Base-by-base conservation (phyloP, 768 basidiomycete genomes). In the Mycena venus region DNA sequence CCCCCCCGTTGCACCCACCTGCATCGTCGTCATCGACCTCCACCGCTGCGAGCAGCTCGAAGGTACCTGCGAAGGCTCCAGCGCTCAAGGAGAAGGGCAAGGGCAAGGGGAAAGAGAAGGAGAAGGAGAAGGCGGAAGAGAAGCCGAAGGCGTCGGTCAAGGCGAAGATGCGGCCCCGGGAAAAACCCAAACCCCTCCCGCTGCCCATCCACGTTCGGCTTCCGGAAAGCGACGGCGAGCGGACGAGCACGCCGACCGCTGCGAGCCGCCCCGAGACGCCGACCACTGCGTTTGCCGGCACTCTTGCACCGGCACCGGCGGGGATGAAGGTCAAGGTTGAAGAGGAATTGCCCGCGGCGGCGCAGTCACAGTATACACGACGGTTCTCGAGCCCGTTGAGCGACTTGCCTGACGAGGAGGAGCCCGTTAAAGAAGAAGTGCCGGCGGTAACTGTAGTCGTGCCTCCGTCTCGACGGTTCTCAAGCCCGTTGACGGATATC, bases 151-250 rank as follows among this genome's bases (percentile, higher is more conserved):
- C 75, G 49, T 84, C 84, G 60, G 71, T 83, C 77, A 86, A 84
- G 81, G 78, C 79, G 40, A 84, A 81, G 75, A 85, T 84, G 86
- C 82, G 82, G 29, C 78, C 79, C 21, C 79, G 81, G 70, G 80
- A 83, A 70, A 79, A 80, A 27, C 77, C 83, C 23, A 83, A 85
- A 64, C 74, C 83, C 34, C 62, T 76, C 12, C 79, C 81, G 29
- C 67, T 79, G 19, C 76, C 83, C 25, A 77, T 82, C 10, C 78
- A 79, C 5, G 81, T 80, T 40, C 82, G 84, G 17, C 82, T 84
- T 34, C 79, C 69, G 11, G 83, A 83, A 51, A 80, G 81, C 55
- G 76, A 77, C 40, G 60, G 65, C 25, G 60, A 68, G 42, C 71
- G 36, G 49, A 73, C 60, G 44, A 63, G 38, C 44, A 64, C 61